Evolutionary conservation across 2,329 filamentous ascomycete species (phyloP), one percentile per base, ranked within the genome.

Genomic region (Botrytis paeoniae): DNA sequence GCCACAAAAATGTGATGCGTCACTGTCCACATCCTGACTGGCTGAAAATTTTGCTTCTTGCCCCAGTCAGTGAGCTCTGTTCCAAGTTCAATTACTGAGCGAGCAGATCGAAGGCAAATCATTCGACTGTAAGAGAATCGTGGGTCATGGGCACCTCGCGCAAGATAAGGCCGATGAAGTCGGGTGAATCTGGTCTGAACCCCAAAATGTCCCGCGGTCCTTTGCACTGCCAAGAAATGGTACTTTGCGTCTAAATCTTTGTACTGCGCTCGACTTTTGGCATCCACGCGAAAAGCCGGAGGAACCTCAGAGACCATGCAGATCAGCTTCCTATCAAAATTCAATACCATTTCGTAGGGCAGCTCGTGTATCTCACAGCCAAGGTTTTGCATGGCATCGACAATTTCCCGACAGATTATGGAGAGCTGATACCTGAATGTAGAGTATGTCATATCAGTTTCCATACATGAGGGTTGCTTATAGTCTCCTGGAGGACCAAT

Each of bases 371-470:
- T 39, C 43, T 77, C 74, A 32, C 70, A 75, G 5, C 74, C 74
- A n/a, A 70, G 72, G 8, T 81, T 76, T 29, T 81, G 78, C 20
- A 78, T 77, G 14, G 77, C 77, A 72, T 84, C 83, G 25, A 80
- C 80, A 25, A 83, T 77, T 62, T 80, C 79, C 29, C 82, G 81
- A 39, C 81, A 83, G 10, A 84, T 75, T 29, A 81, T 80, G 7
- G 80, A 80, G 3, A 83, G 75, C 16, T 78, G 79, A 57, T 81
- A 78, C 41, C 81, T 76, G 43, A 83, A 80, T 1, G 83, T 76
- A 43, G 78, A 81, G 70, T 83, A 84, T 1, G 82, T 82, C 80
- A 83, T 83, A 22, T 80, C 76, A 0, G 83, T 84, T 12, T 65
- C 41, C 20, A 54, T 16, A 32, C 73, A 54, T 5, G 68, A 8